These are phyloP conservation scores for Vigna angularis DNA, from an alignment of 306 rosid genomes.

Conservation along the genomic window DNA sequence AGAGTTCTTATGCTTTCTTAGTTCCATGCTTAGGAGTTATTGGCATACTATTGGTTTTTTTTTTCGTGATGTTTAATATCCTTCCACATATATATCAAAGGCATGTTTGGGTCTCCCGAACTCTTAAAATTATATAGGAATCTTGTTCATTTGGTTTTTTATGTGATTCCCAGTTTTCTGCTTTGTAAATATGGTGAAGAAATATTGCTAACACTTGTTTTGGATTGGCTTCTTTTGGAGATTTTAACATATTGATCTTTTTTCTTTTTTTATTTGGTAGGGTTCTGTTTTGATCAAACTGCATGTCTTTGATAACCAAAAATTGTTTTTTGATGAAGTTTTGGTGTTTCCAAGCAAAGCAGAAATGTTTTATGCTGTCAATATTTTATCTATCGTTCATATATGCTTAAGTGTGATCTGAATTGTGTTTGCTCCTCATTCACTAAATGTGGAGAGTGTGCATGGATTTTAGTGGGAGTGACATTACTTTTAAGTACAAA, in stretches of 20 bases:
- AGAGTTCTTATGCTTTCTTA: background rate
- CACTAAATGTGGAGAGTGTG: background rate
- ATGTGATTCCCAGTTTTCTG: too few relatives aligned
- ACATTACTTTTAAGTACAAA: background rate
- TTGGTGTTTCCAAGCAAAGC: slow-evolving; percentile 15
- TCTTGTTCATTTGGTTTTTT: too few relatives aligned
- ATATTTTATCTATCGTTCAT: background rate
- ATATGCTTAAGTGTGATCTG: background rate
- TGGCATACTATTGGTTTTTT: background rate
- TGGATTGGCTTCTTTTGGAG: too few relatives aligned
- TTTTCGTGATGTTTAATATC: background rate
- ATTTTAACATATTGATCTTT: too few relatives aligned
- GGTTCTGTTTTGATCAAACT: background rate
- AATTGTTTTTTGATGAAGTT: background rate
- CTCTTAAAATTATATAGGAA: too few relatives aligned
- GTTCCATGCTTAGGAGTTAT: background rate
- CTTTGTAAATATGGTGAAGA: too few relatives aligned
- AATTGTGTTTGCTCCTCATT: background rate
- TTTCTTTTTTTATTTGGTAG: background rate
- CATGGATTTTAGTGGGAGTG: background rate
- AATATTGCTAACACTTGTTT: too few relatives aligned
- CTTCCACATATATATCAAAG: too few relatives aligned
- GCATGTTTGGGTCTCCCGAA: too few relatives aligned
- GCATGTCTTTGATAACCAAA: background rate
- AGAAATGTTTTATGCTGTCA: background rate